Evolutionary conservation across 495 filamentous ascomycete genomes (phyloP).

Genomic region (Clohesyomyces aquaticus): DNA sequence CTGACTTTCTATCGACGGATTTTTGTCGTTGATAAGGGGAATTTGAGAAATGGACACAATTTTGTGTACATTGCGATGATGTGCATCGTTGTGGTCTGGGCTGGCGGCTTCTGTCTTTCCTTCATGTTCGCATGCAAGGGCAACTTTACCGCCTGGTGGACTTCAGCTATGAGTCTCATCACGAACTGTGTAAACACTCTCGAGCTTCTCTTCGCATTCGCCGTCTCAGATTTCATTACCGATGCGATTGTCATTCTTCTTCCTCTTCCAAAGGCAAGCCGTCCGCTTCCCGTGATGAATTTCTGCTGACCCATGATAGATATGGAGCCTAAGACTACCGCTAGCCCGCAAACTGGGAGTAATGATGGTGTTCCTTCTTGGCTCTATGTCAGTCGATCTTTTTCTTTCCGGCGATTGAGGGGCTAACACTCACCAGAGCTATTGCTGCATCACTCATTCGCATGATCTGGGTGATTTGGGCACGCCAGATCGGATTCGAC

Average conservation of each 20-base stretch:
- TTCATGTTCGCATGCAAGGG: constrained; percentile 19
- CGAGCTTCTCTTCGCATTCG: not conserved
- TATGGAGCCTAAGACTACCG: not conserved
- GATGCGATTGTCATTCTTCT: not conserved
- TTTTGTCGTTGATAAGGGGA: constrained; percentile 4
- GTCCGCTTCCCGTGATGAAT: too few species aligned
- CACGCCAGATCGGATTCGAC: not conserved
- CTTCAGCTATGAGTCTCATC: not conserved
- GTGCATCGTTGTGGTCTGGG: not conserved
- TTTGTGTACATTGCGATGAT: constrained; percentile 1
- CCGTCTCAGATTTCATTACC: not conserved
- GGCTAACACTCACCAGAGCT: too few species aligned
- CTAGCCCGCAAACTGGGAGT: not conserved
- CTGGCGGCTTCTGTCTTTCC: not conserved
- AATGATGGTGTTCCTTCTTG: not conserved
- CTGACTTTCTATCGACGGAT: constrained; percentile 9
- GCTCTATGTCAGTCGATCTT: not conserved
- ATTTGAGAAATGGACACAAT: constrained; percentile 1
- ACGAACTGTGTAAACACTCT: not conserved
- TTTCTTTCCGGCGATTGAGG: too few species aligned
- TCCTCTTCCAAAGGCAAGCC: not conserved
- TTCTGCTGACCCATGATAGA: not conserved
- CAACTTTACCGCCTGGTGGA: not conserved
- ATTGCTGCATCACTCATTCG: not conserved
- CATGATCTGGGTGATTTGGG: not conserved